Percentiles rank a stretch among this genome's conserved stretches.
Conservation (phyloP, 768 basidiomycete species). For the Collybia nuda region DNA sequence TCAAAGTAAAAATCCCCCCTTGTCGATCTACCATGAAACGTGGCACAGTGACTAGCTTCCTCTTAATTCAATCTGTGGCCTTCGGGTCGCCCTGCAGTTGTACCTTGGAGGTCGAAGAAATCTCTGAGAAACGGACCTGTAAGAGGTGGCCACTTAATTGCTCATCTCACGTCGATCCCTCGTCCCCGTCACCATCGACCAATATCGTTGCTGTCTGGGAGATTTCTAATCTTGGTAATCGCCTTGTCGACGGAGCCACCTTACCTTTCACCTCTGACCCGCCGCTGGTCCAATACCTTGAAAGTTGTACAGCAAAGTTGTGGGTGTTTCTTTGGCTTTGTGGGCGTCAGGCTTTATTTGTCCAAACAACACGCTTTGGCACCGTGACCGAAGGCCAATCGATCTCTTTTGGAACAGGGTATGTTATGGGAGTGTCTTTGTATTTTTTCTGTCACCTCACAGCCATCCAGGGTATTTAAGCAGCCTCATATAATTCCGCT, state of each 20-base stretch:
- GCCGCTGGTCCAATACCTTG: background rate
- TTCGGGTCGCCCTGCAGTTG: constrained; percentile 12
- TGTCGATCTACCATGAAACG: constrained; percentile 14
- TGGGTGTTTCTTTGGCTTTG: constrained; percentile 35
- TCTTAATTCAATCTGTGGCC: constrained; percentile 8
- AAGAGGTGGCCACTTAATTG: constrained; percentile 6
- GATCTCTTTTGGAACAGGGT: constrained; percentile 13
- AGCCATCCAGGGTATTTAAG: background rate
- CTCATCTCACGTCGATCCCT: background rate
- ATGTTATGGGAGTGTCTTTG: constrained; percentile 10
- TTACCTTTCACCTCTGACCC: background rate
- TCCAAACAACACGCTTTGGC: constrained; percentile 32
- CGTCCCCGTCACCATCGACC: background rate
- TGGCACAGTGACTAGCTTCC: constrained; percentile 13
- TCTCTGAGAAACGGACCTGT: background rate
- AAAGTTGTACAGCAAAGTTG: constrained; percentile 14
- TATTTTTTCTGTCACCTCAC: constrained; percentile 9
- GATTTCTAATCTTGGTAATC: too few relatives aligned
- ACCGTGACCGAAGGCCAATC: constrained; percentile 14
- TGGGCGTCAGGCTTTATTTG: constrained; percentile 36
- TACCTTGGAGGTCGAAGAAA: constrained; percentile 9
- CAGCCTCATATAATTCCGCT: background rate
- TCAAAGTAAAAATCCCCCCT: constrained; percentile 11
- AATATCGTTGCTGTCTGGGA: background rate
- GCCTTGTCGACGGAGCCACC: too few relatives aligned